Evolutionary conservation across 2,329 filamentous ascomycete genomes (phyloP), one percentile per base, ranked within the genome.

Genomic region (Ascochyta fabae): DNA sequence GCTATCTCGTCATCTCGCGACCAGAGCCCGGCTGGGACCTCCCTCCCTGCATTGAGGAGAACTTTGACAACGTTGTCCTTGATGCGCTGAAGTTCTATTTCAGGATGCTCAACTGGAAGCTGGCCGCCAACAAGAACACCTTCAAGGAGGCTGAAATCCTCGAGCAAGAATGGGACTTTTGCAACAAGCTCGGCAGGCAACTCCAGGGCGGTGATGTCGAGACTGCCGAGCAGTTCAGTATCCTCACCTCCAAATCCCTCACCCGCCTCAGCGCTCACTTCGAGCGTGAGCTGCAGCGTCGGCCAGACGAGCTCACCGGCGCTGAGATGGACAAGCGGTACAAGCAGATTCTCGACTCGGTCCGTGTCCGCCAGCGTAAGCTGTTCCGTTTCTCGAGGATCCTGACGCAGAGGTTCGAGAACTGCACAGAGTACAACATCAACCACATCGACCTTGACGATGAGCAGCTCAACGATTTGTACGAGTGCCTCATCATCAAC

Each of bases 111-210:
- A 97, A 98, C 72, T 98, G 93, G 92, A 98, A 98, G 76, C 81
- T 99, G 48, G 93, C 90, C 66, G 91, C 92, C 52, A 98, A 98
- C 80, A 98, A 97, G 75, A 99, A 98, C 78, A 97, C 93, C 0
- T 99, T 99, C 84, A 98, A 98, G 73, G 95, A 99, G 75, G 95
- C 95, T 6, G 95, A 99, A 80, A 89, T 99, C 61, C 80, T 99
- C 43, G 96, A 97, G 72, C 92, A 96, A 69, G 95, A 99, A 77
- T 99, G 95, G 95, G 92, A 92, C 53, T 98, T 98, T 70, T 96
- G 91, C 48, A 98, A 98, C 69, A 88, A 93, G 67, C 91, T 99
- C 53, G 95, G 94, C 24, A 86, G 91, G 44, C 90, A 95, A 72
- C 84, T 99, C n/a, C 88, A 96, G 65, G 90, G 91, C 27, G 96